Percentiles rank a stretch among this genome's conserved stretches.
These are phyloP conservation scores for Aurifilum marmelostoma DNA, from an alignment of 2,329 filamentous ascomycete species.

Conservation along the genomic window DNA sequence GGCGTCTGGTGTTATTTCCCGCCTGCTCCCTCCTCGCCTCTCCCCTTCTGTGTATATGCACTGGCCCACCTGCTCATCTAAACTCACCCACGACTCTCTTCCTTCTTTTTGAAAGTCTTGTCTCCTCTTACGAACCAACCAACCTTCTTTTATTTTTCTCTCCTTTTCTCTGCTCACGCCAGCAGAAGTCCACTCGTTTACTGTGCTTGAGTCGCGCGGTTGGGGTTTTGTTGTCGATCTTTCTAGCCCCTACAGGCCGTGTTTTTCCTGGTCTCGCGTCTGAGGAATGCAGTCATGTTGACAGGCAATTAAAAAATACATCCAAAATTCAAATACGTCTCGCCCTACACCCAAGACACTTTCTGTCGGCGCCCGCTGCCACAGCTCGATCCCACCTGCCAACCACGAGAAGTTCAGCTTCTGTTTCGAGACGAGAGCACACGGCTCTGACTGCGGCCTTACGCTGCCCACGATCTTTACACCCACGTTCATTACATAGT, in stretches of 20 bases:
- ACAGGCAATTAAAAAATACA: constrained; percentile 17
- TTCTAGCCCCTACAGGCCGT: constrained; percentile 1
- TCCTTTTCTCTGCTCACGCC: constrained; percentile 3
- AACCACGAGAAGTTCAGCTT: neutral
- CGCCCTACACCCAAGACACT: constrained; percentile 20
- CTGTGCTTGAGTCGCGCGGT: constrained; percentile 8
- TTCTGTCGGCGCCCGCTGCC: neutral
- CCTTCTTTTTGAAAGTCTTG: constrained; percentile 9
- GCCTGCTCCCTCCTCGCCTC: constrained; percentile 1
- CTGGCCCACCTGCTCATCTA: constrained; percentile 17
- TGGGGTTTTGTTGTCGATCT: constrained; percentile 11
- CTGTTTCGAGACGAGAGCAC: constrained; percentile 5
- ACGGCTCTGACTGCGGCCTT: constrained; percentile 22
- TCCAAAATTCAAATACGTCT: constrained; percentile 14
- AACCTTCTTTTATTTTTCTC: neutral
- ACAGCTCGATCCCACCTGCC: neutral
- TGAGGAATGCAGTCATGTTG: constrained; percentile 25
- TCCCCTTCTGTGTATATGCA: too few species aligned
- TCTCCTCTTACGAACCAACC: constrained; percentile 3
- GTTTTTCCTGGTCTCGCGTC: constrained; percentile 11
- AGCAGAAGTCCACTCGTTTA: constrained; percentile 26
- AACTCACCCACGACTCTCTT: constrained; percentile 13
- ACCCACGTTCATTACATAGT: constrained; percentile 20
- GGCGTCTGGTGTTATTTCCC: constrained; percentile 21
- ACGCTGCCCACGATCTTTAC: constrained; percentile 29